Conservation (phyloP, 805 yeast genomes). For the Saccharomyces paradoxus region DNA sequence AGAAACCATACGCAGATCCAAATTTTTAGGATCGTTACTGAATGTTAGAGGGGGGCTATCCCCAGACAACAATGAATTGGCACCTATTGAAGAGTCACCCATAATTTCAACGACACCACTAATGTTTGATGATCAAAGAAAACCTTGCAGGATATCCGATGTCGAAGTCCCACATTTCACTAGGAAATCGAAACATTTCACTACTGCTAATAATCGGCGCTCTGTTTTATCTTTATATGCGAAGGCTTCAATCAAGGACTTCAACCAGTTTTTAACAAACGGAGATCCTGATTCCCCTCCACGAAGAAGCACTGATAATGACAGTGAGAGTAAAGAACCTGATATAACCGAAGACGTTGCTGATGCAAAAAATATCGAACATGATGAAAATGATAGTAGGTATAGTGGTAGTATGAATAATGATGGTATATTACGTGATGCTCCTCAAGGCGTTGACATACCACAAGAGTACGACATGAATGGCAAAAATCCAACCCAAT, state of each 20-base stretch:
- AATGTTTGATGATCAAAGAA: slow-evolving; percentile 32
- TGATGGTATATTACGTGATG: slow-evolving; percentile 13
- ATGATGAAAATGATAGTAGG: not conserved
- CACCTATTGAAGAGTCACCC: slow-evolving; percentile 7
- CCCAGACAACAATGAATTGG: slow-evolving; percentile 13
- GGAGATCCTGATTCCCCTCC: slow-evolving; percentile 1
- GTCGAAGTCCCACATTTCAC: slow-evolving; percentile 61
- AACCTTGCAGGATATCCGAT: slow-evolving; percentile 38
- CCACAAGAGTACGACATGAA: slow-evolving; percentile 8
- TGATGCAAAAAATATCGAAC: not conserved
- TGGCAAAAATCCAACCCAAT: slow-evolving; percentile 9
- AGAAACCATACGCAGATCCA: slow-evolving; percentile 34
- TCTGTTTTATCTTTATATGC: slow-evolving; percentile 64
- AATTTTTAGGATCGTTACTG: slow-evolving; percentile 33
- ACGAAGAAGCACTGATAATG: slow-evolving; percentile 11
- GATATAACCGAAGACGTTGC: slow-evolving; percentile 6
- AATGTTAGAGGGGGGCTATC: slow-evolving; percentile 27
- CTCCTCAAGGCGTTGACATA: slow-evolving; percentile 7
- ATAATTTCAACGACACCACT: slow-evolving; percentile 2
- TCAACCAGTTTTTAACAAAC: slow-evolving; percentile 35
- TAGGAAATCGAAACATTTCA: slow-evolving; percentile 50
- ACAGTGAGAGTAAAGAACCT: slow-evolving; percentile 10
- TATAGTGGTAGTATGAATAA: not conserved
- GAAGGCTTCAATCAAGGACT: slow-evolving; percentile 48
- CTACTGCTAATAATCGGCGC: slow-evolving; percentile 52